Conservation (phyloP, 345 rosid genomes). For the Zanthoxylum bungeanum region DNA sequence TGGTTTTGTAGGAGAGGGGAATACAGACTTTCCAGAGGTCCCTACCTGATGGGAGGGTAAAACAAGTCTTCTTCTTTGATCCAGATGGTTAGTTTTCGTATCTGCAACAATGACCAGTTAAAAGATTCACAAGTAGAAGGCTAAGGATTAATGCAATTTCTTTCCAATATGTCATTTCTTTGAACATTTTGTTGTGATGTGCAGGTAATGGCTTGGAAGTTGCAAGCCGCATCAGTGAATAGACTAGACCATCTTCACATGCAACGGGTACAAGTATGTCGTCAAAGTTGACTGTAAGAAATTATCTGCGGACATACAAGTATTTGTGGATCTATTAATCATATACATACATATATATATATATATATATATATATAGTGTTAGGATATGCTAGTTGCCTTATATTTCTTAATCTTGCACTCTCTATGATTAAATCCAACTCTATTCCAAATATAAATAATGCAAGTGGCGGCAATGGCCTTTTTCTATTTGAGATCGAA, state of each 20-base stretch:
- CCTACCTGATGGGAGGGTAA: conserved; percentile 62
- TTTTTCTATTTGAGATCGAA: too few species aligned
- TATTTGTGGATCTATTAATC: neutral
- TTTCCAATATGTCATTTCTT: neutral
- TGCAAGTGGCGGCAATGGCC: neutral
- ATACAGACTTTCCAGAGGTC: conserved; percentile 66
- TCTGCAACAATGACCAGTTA: neutral
- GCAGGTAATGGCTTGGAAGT: conserved; percentile 96
- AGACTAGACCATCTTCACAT: neutral
- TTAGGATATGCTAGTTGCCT: neutral
- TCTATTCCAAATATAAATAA: too few species aligned
- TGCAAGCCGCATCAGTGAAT: conserved; percentile 37
- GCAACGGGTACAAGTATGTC: neutral
- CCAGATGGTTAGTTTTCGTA: conserved; percentile 65
- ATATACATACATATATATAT: neutral
- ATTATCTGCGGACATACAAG: neutral
- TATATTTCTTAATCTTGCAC: too few species aligned
- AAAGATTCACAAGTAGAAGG: neutral
- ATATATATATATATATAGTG: neutral
- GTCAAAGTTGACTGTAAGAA: neutral
- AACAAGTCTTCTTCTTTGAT: conserved; percentile 93
- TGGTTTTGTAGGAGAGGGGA: conserved; percentile 64
- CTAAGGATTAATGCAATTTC: too few species aligned
- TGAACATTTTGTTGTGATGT: conserved; percentile 2
- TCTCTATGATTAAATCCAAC: too few species aligned